Evolutionary conservation across 208 protist genomes (phyloP).

Genomic region (Leishmania braziliensis): DNA sequence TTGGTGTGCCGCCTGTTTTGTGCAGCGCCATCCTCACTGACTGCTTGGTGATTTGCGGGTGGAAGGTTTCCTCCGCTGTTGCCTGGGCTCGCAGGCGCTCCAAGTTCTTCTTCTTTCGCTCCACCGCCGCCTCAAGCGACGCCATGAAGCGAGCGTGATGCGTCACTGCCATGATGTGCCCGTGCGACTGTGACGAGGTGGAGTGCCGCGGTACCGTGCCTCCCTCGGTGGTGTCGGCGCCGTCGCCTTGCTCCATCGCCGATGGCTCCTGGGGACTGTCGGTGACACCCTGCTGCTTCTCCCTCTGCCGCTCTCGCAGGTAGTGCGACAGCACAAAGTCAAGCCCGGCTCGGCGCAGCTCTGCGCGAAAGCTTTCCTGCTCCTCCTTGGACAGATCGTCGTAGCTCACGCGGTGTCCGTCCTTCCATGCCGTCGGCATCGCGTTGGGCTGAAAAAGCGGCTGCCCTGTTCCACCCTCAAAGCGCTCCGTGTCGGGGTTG

Average conservation of each 20-base stretch:
- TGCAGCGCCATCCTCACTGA: slow-evolving; percentile 33
- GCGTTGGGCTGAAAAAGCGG: slow-evolving; percentile 68
- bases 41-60: slow-evolving; percentile 34
- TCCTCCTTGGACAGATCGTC: slow-evolving; percentile 44
- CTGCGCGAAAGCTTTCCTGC: slow-evolving; percentile 30
- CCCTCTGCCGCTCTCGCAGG: slow-evolving; percentile 26
- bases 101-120: slow-evolving; percentile 25
- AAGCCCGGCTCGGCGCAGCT: slow-evolving; percentile 32
- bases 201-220: neutral
- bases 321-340: slow-evolving; percentile 45
- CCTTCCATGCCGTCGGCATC: slow-evolving; percentile 52
- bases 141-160: slow-evolving; percentile 29
- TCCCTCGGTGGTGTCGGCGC: neutral
- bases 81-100: slow-evolving; percentile 24
- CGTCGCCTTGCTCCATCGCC: neutral
- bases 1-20: slow-evolving; percentile 36
- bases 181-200: neutral
- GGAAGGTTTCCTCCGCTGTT: slow-evolving; percentile 40
- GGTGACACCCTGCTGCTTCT: slow-evolving; percentile 5
- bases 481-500: slow-evolving; percentile 32
- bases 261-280: neutral
- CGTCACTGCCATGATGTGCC: neutral
- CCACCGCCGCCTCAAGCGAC: slow-evolving; percentile 33
- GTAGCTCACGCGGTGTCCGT: slow-evolving; percentile 52
- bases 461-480: slow-evolving; percentile 48